These are phyloP conservation scores for Leptographium procerum DNA, from an alignment of 2,329 filamentous ascomycete genomes.

Conservation along the genomic window DNA sequence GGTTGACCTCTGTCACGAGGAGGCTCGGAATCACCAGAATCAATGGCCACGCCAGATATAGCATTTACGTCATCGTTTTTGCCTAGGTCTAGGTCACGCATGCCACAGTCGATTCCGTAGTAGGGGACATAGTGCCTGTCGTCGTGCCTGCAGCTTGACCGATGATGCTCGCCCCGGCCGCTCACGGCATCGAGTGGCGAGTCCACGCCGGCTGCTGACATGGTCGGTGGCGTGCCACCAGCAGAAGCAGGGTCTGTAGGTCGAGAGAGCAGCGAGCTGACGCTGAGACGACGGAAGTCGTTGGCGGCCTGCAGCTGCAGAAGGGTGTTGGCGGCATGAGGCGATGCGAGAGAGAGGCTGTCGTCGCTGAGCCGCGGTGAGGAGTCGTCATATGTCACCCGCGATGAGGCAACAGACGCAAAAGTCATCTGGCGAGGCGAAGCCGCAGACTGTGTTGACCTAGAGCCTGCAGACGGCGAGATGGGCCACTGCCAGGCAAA, in stretches of 20 bases:
- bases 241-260: slow-evolving; percentile 17
- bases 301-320: slow-evolving; percentile 2
- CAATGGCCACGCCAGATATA: slow-evolving; percentile 30
- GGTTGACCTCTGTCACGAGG: slow-evolving; percentile 22
- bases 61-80: slow-evolving; percentile 61
- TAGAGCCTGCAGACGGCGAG: slow-evolving; percentile 10
- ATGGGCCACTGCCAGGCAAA: slow-evolving; percentile 13
- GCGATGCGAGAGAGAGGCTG: not conserved
- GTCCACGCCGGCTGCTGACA: too few relatives aligned
- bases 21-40: not conserved
- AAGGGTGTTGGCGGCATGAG: not conserved
- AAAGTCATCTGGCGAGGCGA: not conserved
- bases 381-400: not conserved
- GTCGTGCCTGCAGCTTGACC: not conserved
- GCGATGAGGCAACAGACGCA: not conserved
- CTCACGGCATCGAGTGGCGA: not conserved
- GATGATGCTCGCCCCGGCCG: not conserved
- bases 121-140: slow-evolving; percentile 24
- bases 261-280: slow-evolving; percentile 51
- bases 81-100: slow-evolving; percentile 57
- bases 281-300: slow-evolving; percentile 39
- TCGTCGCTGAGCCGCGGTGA: slow-evolving; percentile 3
- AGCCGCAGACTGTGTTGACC: slow-evolving; percentile 4
- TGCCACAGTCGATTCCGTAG: slow-evolving; percentile 63
- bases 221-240: not conserved